Conservation (phyloP, 2,329 filamentous ascomycete genomes). For the Macrophomina tecta region DNA sequence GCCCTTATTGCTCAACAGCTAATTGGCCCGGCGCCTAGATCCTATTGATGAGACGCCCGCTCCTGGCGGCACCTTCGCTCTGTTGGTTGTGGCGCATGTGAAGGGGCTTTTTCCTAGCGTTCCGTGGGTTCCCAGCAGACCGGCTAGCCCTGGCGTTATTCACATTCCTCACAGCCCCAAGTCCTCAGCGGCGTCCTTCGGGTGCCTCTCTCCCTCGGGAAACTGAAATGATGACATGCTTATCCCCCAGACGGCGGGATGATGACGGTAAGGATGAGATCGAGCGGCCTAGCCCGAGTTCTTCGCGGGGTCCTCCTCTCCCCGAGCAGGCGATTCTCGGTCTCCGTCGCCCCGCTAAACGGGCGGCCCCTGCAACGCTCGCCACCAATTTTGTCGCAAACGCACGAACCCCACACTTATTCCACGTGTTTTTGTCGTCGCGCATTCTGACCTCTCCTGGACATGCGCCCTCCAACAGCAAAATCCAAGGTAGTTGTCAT, state of each 20-base stretch:
- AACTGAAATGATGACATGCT: background rate
- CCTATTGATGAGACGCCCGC: background rate
- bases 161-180: background rate
- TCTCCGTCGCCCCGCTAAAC: background rate
- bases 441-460: too few species aligned
- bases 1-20: background rate
- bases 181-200: background rate
- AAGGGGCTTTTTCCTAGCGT: background rate
- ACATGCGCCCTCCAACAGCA: too few species aligned
- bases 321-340: background rate
- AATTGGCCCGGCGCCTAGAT: too few species aligned
- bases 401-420: background rate
- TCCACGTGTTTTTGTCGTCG: background rate
- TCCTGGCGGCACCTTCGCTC: background rate
- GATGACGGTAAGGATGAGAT: background rate
- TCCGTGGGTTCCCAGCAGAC: too few species aligned
- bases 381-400: background rate
- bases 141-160: background rate
- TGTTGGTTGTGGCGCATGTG: background rate
- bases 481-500: too few species aligned
- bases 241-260: background rate
- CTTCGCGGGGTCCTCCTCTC: background rate
- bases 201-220: background rate
- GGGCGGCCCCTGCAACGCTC: background rate
- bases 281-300: too few species aligned